These are phyloP conservation scores for Lachancea sp. DNA, from an alignment of 805 yeast genomes.

Conservation along the genomic window DNA sequence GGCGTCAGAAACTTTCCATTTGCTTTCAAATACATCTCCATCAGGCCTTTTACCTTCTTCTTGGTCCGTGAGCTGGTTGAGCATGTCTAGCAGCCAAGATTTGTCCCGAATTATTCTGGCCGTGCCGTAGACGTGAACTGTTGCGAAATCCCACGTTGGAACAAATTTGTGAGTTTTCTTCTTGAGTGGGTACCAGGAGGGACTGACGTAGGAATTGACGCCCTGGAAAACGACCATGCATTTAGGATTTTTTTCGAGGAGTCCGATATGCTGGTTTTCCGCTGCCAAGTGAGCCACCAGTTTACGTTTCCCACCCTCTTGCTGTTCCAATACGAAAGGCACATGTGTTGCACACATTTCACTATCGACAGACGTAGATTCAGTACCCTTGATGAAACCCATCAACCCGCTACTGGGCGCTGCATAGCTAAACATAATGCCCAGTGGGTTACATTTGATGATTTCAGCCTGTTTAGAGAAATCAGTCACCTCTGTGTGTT, in stretches of 20 bases:
- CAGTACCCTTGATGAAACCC: slow-evolving; percentile 13
- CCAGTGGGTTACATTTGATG: slow-evolving; percentile 46
- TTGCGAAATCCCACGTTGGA: slow-evolving; percentile 65
- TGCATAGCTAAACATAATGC: slow-evolving; percentile 35
- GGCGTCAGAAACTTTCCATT: slow-evolving; percentile 55
- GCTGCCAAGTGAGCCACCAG: slow-evolving; percentile 52
- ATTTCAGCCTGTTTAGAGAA: slow-evolving; percentile 38
- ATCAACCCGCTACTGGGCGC: not conserved
- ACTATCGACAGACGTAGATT: slow-evolving; percentile 24
- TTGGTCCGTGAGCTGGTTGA: slow-evolving; percentile 40
- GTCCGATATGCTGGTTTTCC: slow-evolving; percentile 44
- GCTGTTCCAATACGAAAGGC: slow-evolving; percentile 43
- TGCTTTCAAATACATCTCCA: slow-evolving; percentile 21
- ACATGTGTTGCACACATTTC: slow-evolving; percentile 46
- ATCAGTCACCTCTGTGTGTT: slow-evolving; percentile 20
- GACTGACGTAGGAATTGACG: slow-evolving; percentile 47
- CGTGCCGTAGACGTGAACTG: slow-evolving; percentile 50
- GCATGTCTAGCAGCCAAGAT: slow-evolving; percentile 41
- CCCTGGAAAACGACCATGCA: slow-evolving; percentile 49
- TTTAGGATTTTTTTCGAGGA: slow-evolving; percentile 34
- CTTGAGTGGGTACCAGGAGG: slow-evolving; percentile 54
- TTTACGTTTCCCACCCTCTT: slow-evolving; percentile 33
- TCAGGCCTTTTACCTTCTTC: slow-evolving; percentile 39
- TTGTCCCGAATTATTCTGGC: slow-evolving; percentile 38
- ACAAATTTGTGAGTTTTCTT: slow-evolving; percentile 51